Base-by-base conservation (phyloP, 129 eudicot species). In the Lactuca saligna region DNA sequence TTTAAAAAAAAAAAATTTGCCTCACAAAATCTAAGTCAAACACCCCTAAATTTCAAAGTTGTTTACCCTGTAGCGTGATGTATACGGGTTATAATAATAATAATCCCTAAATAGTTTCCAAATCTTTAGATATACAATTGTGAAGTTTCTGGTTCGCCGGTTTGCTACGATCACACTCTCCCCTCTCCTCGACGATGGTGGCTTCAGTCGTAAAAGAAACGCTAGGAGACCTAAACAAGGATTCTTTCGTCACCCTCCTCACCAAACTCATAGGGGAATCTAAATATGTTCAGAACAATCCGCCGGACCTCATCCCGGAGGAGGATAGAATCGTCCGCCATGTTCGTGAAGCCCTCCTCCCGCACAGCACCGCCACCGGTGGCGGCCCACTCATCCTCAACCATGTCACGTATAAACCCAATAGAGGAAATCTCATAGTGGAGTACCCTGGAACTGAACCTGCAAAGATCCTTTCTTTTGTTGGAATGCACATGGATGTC, bases 401-500 rank as follows among this genome's bases (percentile, higher is more conserved):
- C 59, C 96, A 89, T 56, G 92, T 75, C 8, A 60, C 92, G 0
- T 89, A 85, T 57, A 70, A 81, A 57, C 82, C 92, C 35, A 85
- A 81, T 5, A 67, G 96, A 57, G 96, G 96, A 3, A 89, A 89
- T 53, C 85, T 89, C 6, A 89, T 89, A 6, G 92, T 89, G 6
- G 89, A 86, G 75, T 89, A 79, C 69, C 96, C 96, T 31, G 96
- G 96, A 37, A 79, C 92, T 61, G 51, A 81, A 54, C 82, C 85
- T 0, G 85, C 79, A 4, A 85, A 83, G 32, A 68, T 86, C 58
- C 32, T 89, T 17, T 89, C 96, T 29, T 89, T 89, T 70, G 96
- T 89, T 53, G 96, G 96, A 6, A 86, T 87, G 91, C 96, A 89
- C 56, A 89, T 89, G 96, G 96, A 89, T 71, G 96, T 89, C 33